Evolutionary conservation across 2,329 filamentous ascomycete genomes (phyloP).

Genomic region (Penicillium oxalicum): DNA sequence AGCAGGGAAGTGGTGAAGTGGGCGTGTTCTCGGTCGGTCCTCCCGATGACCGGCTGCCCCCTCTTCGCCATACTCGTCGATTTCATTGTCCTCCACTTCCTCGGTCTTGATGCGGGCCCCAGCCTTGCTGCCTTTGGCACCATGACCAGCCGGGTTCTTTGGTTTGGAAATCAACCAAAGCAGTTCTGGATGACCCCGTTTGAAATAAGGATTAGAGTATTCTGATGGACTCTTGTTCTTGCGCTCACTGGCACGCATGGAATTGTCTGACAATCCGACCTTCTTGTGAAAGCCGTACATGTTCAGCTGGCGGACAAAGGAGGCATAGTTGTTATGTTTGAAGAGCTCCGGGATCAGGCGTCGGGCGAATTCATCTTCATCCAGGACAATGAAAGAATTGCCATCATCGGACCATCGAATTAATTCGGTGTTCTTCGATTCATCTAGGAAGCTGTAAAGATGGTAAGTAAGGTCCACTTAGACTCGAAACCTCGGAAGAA

Average conservation of each 20-base stretch:
- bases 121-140: slow-evolving; percentile 46
- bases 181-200: slow-evolving; percentile 83
- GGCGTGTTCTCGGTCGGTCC: slow-evolving; percentile 32
- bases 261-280: slow-evolving; percentile 88
- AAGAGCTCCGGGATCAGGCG: slow-evolving; percentile 69
- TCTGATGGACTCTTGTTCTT: slow-evolving; percentile 98
- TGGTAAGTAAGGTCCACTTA: slow-evolving; percentile 8
- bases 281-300: slow-evolving; percentile 64
- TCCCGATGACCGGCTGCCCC: slow-evolving; percentile 27
- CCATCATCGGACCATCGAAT: slow-evolving; percentile 97
- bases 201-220: slow-evolving; percentile 96
- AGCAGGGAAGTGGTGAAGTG: too few relatives aligned
- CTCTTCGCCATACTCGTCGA: slow-evolving; percentile 53
- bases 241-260: slow-evolving; percentile 92
- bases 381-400: slow-evolving; percentile 91
- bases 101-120: slow-evolving; percentile 43
- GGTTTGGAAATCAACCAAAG: slow-evolving; percentile 96
- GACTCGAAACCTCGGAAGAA: background rate
- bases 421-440: slow-evolving; percentile 84
- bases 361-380: slow-evolving; percentile 83
- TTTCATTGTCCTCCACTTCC: slow-evolving; percentile 57
- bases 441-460: slow-evolving; percentile 72
- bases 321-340: slow-evolving; percentile 75
- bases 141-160: slow-evolving; percentile 59
- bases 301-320: slow-evolving; percentile 66